Conservation (phyloP, 192 early-diverging fungal genomes). For the Pecoramyces ruminantium region DNA sequence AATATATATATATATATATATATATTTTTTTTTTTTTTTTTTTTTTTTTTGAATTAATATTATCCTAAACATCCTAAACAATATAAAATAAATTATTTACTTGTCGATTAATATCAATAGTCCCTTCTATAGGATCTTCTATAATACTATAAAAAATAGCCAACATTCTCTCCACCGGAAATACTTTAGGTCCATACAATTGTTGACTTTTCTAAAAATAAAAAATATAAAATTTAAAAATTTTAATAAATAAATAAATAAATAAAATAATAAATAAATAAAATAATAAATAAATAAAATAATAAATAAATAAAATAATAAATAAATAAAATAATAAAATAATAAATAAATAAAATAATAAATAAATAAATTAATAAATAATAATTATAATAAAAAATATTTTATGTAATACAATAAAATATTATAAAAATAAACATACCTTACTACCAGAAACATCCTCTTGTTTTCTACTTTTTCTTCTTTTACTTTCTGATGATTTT, state of each 20-base stretch:
- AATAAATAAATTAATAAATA: too few species aligned
- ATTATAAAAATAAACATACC: constrained; percentile 10
- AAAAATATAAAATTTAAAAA: too few species aligned
- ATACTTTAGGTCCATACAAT: constrained; percentile 75
- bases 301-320: too few species aligned
- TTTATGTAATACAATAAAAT: too few species aligned
- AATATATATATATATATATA: neutral
- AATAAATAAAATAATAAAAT: too few species aligned
- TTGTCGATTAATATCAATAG: constrained; percentile 55
- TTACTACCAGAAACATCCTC: constrained; percentile 28
- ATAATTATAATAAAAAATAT: too few species aligned
- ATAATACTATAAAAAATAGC: constrained; percentile 90
- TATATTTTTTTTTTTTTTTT: neutral
- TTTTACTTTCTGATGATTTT: constrained; percentile 19
- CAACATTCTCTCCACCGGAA: constrained; percentile 89
- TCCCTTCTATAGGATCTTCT: constrained; percentile 48
- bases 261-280: too few species aligned
- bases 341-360: too few species aligned
- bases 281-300: too few species aligned
- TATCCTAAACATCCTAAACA: too few species aligned
- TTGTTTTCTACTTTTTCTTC: constrained; percentile 17
- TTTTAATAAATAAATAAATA: too few species aligned
- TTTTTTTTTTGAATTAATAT: neutral
- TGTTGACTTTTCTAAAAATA: constrained; percentile 45
- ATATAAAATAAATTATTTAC: constrained; percentile 12